These are phyloP conservation scores for Aurifilum marmelostoma DNA, from an alignment of 2,329 filamentous ascomycete species.

Conservation along the genomic window DNA sequence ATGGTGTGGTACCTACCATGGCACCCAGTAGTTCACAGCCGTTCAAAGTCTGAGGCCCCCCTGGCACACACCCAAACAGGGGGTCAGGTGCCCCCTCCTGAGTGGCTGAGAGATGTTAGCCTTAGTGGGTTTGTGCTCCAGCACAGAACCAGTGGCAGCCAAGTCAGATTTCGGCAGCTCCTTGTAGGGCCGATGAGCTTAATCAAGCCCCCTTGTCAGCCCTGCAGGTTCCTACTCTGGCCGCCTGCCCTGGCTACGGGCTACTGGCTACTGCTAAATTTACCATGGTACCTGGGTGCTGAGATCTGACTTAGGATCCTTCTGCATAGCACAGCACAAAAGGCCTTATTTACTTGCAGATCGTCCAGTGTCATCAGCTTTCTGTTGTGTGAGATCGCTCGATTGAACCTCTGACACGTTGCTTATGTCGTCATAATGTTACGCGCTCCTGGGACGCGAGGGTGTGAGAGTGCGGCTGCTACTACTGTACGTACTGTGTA, in stretches of 20 bases:
- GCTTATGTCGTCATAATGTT: neutral
- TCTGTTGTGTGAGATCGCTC: neutral
- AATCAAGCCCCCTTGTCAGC: slow-evolving; percentile 17
- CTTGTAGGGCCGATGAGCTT: slow-evolving; percentile 9
- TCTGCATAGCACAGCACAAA: neutral
- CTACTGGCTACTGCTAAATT: slow-evolving; percentile 1
- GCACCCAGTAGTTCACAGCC: neutral
- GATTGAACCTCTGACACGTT: neutral
- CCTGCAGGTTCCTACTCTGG: neutral
- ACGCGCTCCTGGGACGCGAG: neutral
- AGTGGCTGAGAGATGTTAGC: slow-evolving; percentile 7
- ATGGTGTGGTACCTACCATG: neutral
- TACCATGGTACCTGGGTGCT: neutral
- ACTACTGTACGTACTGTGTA: too few relatives aligned
- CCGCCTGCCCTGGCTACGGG: neutral
- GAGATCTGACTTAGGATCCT: neutral
- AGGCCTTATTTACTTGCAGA: neutral
- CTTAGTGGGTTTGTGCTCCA: slow-evolving; percentile 4
- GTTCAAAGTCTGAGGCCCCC: slow-evolving; percentile 4
- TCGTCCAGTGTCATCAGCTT: neutral
- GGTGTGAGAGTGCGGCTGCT: neutral
- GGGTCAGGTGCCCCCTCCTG: neutral
- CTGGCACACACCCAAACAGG: neutral
- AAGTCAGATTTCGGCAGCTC: slow-evolving; percentile 4
- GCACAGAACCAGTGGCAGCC: slow-evolving; percentile 1